Conservation (phyloP, 805 yeast species). For the Debaryomyces prosopidis region DNA sequence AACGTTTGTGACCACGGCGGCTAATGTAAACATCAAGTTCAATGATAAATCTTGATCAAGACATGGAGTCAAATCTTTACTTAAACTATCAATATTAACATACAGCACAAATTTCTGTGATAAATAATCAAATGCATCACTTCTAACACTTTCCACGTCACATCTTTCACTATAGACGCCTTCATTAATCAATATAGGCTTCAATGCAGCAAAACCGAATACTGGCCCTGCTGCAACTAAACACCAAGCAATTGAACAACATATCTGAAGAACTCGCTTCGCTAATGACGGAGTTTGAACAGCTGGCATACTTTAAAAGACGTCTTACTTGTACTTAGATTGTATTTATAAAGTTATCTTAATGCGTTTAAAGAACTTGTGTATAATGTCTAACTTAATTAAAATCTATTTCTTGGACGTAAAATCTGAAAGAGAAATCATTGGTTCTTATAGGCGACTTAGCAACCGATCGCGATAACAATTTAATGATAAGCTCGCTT, state of each 20-base stretch:
- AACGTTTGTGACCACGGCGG: conserved; percentile 84
- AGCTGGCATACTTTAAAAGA: conserved; percentile 2
- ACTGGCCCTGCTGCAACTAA: conserved; percentile 89
- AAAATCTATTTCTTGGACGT: too few relatives aligned
- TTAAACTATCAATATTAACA: conserved; percentile 46
- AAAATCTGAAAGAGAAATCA: too few relatives aligned
- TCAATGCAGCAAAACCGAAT: conserved; percentile 94
- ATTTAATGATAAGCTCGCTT: too few relatives aligned
- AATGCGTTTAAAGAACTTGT: too few relatives aligned
- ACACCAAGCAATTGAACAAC: conserved; percentile 85
- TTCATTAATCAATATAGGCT: conserved; percentile 75
- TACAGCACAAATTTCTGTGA: neutral
- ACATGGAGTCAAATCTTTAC: conserved; percentile 79
- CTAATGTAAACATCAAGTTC: conserved; percentile 79
- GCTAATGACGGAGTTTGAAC: conserved; percentile 13
- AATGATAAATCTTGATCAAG: conserved; percentile 78
- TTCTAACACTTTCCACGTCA: conserved; percentile 12
- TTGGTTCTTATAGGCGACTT: too few relatives aligned
- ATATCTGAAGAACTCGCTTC: conserved; percentile 51
- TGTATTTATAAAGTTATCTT: too few relatives aligned
- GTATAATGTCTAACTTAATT: too few relatives aligned
- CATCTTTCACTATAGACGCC: conserved; percentile 75
- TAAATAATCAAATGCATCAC: neutral
- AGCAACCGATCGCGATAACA: too few relatives aligned
- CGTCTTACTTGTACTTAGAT: too few relatives aligned